A percentile compares a stretch with the other conserved stretches of the same genome.
These are phyloP conservation scores for Panicum virgatum DNA, from an alignment of 202 grass and related monocot genomes.

Conservation along the genomic window DNA sequence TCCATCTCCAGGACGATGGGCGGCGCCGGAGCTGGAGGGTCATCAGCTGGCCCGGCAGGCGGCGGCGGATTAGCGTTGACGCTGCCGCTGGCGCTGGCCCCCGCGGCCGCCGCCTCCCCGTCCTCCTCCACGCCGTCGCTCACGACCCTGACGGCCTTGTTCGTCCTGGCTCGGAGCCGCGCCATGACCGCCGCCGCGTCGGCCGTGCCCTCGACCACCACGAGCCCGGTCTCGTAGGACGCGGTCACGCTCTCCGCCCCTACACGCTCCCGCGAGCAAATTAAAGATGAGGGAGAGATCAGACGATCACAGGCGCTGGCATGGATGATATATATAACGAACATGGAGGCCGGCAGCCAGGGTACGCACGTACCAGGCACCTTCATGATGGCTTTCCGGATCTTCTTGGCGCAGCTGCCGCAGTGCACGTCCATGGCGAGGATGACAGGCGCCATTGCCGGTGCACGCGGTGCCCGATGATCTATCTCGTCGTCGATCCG, in stretches of 20 bases:
- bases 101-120: background rate
- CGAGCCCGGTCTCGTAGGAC: background rate
- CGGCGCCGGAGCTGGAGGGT: background rate
- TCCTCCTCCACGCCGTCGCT: background rate
- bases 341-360: background rate
- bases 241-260: background rate
- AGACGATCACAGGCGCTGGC: background rate
- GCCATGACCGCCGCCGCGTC: background rate
- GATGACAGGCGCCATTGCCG: conserved; percentile 24
- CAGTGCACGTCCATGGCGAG: background rate
- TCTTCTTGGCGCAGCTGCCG: background rate
- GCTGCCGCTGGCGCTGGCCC: background rate
- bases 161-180: background rate
- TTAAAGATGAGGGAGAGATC: background rate
- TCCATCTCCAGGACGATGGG: conserved; percentile 8
- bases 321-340: no score
- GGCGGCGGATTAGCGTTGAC: background rate
- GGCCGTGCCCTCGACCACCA: background rate
- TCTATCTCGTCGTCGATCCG: background rate
- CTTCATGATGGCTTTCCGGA: background rate
- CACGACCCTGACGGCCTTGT: background rate
- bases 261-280: background rate
- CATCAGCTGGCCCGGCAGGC: background rate
- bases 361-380: background rate
- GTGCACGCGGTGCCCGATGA: background rate